A percentile compares a stretch with the other conserved stretches of the same genome.
These are phyloP conservation scores for Rhodosporidiobolus sp. DNA, from an alignment of 768 basidiomycete genomes.

Conservation along the genomic window DNA sequence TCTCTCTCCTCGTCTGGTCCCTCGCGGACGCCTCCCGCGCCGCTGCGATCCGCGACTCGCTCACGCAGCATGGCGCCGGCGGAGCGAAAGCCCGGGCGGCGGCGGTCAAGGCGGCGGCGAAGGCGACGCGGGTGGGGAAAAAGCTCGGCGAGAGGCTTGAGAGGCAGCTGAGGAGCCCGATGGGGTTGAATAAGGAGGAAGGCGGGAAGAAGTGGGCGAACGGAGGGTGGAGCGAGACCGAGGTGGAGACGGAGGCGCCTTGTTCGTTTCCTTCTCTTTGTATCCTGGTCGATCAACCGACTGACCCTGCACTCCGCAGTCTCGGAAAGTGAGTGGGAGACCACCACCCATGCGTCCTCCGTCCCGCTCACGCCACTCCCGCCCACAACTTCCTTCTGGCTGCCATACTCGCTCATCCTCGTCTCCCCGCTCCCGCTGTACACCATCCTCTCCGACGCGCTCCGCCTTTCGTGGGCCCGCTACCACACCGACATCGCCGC, in stretches of 20 bases:
- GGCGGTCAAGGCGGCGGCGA: conserved; percentile 29
- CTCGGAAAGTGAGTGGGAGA: conserved; percentile 39
- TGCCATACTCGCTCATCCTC: conserved; percentile 78
- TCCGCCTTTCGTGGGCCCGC: conserved; percentile 91
- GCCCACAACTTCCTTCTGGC: conserved; percentile 62
- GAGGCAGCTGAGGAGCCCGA: conserved; percentile 16
- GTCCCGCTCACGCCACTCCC: not conserved
- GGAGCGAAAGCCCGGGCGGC: not conserved
- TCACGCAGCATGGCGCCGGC: conserved; percentile 45
- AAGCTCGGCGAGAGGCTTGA: conserved; percentile 54
- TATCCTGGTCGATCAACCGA: too few relatives aligned
- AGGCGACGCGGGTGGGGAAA: conserved; percentile 34
- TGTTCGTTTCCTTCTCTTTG: not conserved
- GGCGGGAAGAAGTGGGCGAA: conserved; percentile 66
- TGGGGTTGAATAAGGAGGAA: not conserved
- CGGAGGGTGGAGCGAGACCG: conserved; percentile 53
- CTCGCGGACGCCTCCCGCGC: conserved; percentile 87
- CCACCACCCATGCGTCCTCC: conserved; percentile 34
- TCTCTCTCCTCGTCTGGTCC: conserved; percentile 91
- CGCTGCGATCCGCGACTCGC: conserved; percentile 74
- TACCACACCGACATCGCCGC: conserved; percentile 37
- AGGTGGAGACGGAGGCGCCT: conserved; percentile 56
- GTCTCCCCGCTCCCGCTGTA: conserved; percentile 27
- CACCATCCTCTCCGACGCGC: conserved; percentile 88
- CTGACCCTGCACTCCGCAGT: not conserved